phyloP scores from a whole-genome alignment of 1,284 basidiomycete species.

The Ganoderma lucidum region DNA sequence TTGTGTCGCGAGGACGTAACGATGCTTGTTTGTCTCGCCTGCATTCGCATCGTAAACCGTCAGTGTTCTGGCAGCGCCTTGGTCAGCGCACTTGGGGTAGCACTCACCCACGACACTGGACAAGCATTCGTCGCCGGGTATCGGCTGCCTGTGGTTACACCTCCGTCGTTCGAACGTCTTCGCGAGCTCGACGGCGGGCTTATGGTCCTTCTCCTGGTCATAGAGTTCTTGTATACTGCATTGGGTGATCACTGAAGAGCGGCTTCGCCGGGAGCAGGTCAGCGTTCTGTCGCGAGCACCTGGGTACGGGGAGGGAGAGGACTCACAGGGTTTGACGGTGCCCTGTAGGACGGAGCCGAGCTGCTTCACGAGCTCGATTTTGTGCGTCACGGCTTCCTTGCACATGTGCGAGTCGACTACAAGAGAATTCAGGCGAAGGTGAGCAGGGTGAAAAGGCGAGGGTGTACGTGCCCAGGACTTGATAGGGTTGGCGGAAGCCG shows the following conservation, averaged over 20 bases:
- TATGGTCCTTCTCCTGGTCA: slow-evolving; percentile 73
- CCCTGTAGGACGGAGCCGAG: slow-evolving; percentile 82
- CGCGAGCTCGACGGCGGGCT: slow-evolving; percentile 85
- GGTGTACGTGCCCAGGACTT: slow-evolving; percentile 74
- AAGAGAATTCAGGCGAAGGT: neutral
- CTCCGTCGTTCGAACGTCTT: slow-evolving; percentile 93
- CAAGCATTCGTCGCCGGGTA: slow-evolving; percentile 88
- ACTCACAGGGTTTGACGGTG: slow-evolving; percentile 87
- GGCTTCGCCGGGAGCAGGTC: slow-evolving; percentile 47
- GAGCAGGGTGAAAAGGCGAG: slow-evolving; percentile 12
- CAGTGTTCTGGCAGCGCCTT: neutral
- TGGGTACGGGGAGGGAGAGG: neutral
- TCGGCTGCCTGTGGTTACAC: slow-evolving; percentile 91
- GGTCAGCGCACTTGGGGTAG: neutral
- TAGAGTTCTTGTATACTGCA: slow-evolving; percentile 94
- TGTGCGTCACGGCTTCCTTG: slow-evolving; percentile 70
- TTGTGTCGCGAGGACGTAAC: slow-evolving; percentile 88
- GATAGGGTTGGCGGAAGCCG: slow-evolving; percentile 91
- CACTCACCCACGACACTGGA: slow-evolving; percentile 80
- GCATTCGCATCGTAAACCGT: slow-evolving; percentile 4
- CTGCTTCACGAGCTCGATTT: slow-evolving; percentile 80
- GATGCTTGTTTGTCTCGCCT: slow-evolving; percentile 91
- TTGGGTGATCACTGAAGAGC: slow-evolving; percentile 90
- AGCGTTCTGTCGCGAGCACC: slow-evolving; percentile 8
- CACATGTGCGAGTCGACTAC: slow-evolving; percentile 90